A percentile compares a stretch with the other conserved stretches of the same genome.
Evolutionary conservation across 257 asterid species (phyloP).

Genomic region (Solanum sejunctum): DNA sequence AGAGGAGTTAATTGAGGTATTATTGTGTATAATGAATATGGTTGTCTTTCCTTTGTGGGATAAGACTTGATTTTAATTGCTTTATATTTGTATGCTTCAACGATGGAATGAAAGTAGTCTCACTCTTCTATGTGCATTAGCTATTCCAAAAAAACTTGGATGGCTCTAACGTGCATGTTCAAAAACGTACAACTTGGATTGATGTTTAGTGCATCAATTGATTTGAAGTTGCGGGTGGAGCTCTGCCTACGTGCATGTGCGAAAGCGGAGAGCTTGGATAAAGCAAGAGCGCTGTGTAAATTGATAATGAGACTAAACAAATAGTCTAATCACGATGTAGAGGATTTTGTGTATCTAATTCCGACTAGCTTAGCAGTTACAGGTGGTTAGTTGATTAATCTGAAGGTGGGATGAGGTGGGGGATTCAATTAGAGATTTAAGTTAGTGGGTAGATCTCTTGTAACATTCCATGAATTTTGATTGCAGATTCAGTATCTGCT

Average conservation of each 20-base stretch:
- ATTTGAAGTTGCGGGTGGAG: background rate
- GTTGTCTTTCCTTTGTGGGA: background rate
- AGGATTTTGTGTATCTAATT: background rate
- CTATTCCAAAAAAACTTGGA: background rate
- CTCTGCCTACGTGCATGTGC: background rate
- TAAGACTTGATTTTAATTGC: background rate
- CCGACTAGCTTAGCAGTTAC: background rate
- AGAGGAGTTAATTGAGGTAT: background rate
- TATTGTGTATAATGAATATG: background rate
- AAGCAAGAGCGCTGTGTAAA: background rate
- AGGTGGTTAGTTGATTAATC: background rate
- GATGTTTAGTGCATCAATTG: background rate
- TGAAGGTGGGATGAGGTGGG: background rate
- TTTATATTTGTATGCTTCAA: background rate
- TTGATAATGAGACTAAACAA: background rate
- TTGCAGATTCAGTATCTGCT: background rate
- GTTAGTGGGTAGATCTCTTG: background rate
- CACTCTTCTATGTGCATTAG: background rate
- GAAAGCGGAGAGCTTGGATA: background rate
- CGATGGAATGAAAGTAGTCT: background rate
- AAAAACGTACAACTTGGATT: background rate
- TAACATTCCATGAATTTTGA: background rate
- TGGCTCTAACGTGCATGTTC: background rate
- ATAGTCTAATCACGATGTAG: background rate
- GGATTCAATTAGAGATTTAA: background rate